Percentiles rank a stretch among this genome's conserved stretches.
Conservation (phyloP, 2,329 filamentous ascomycete species). For the Shiraia sp. region DNA sequence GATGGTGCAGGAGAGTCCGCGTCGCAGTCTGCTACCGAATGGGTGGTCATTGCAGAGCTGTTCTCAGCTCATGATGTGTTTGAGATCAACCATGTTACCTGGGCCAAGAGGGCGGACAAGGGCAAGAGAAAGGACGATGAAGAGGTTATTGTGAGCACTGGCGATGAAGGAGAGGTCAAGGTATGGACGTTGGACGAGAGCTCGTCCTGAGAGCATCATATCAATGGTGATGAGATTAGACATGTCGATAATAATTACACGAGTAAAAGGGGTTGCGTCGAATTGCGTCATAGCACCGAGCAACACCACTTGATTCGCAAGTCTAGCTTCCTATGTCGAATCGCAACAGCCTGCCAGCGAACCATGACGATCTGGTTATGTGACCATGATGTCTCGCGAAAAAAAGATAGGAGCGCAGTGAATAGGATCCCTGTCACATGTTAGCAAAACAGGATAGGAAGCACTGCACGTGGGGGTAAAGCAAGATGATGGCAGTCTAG, state of each 20-base stretch:
- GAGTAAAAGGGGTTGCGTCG: constrained; percentile 3
- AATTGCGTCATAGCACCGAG: too few relatives aligned
- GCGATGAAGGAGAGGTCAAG: constrained; percentile 86
- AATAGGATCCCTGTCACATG: constrained; percentile 2
- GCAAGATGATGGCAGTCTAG: background rate
- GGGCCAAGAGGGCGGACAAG: constrained; percentile 78
- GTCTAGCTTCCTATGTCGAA: too few relatives aligned
- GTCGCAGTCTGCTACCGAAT: constrained; percentile 55
- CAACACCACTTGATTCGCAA: too few relatives aligned
- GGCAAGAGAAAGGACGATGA: constrained; percentile 65
- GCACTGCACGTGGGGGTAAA: constrained; percentile 19
- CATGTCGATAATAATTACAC: background rate
- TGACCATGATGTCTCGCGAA: too few relatives aligned
- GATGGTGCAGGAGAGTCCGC: constrained; percentile 10
- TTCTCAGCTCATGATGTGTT: constrained; percentile 85
- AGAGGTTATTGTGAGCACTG: constrained; percentile 87
- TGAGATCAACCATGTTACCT: constrained; percentile 89
- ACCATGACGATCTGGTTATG: too few relatives aligned
- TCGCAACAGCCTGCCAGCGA: too few relatives aligned
- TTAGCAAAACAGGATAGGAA: constrained; percentile 16
- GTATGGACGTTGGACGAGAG: constrained; percentile 66
- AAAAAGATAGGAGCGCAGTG: too few relatives aligned
- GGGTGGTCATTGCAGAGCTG: constrained; percentile 71
- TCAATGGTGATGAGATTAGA: background rate
- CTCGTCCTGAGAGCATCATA: too few relatives aligned